Evolutionary conservation across 805 yeast genomes (phyloP), one percentile per base, ranked within the genome.

Genomic region (Spencermartinsiella europaea): DNA sequence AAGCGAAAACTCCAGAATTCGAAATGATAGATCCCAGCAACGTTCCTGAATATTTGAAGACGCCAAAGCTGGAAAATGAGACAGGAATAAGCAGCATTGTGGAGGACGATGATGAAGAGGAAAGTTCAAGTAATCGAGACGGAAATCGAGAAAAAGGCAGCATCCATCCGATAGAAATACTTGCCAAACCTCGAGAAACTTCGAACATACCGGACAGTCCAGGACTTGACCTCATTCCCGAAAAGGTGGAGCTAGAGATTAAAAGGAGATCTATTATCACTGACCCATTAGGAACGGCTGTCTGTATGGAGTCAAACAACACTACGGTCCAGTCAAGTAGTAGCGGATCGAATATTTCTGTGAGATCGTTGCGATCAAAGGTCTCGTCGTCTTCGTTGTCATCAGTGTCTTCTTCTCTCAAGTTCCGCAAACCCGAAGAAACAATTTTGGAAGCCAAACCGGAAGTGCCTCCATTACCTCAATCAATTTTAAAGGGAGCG

Each of bases 231-330:
- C 12, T 25, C 7, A 25, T 7, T 25, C 31, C 31, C 12, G 31
- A 12, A 25, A 12, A 7, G 12, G 31, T 7, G 10, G 31, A 25
- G 12, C 10, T 12, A 25, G 31, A 25, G 31, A 12, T 12, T 25
- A 25, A 25, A 25, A 25, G 31, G 31, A 25, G 12, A 25, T 25
- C 31, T 7, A 25, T 25, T 7, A 25, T 25, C 31, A 25, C 31
- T 7, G 31, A 25, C 31, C 31, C 31, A 12, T 25, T 25, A 25
- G 31, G 31, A 7, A 25, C 36, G 10, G 46, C 46, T n/a, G 35
- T 44, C n/a, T 44, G 35, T 36, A 31, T 31, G 8, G 27, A 38
- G 5, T 36, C 38, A n/a, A 36, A 44, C 42, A 44, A 44, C 21
- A 21, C 42, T 12, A 44, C 46, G 5, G 46, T 44, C 14, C 41